These are phyloP conservation scores for Ogataea ramenticola DNA, from an alignment of 805 yeast genomes.

Conservation along the genomic window DNA sequence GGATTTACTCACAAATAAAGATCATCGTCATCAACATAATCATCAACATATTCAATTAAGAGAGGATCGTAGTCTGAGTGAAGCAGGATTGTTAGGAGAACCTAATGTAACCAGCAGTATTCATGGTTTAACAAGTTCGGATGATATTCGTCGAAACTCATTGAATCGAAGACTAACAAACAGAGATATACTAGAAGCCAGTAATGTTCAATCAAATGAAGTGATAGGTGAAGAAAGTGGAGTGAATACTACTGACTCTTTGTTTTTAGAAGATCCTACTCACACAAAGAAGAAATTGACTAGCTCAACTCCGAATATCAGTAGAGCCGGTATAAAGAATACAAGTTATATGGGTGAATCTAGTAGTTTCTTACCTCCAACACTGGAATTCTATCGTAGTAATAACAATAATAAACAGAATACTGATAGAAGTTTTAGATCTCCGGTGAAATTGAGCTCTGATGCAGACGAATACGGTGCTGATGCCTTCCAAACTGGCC, in stretches of 20 bases:
- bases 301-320: neutral
- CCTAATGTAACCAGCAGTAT: neutral
- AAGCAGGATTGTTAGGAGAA: neutral
- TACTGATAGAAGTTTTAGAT: neutral
- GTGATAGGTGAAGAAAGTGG: neutral
- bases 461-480: neutral
- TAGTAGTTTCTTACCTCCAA: neutral
- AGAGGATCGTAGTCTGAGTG: too few species aligned
- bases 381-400: neutral
- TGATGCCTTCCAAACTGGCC: neutral
- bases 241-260: neutral
- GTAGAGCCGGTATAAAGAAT: neutral
- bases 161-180: neutral
- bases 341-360: neutral
- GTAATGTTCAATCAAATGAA: neutral
- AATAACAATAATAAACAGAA: neutral
- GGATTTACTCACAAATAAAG: conserved; percentile 13
- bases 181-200: neutral
- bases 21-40: too few species aligned
- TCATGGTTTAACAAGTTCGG: neutral
- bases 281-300: neutral
- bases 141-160: neutral
- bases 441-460: neutral
- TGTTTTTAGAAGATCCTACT: neutral
- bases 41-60: too few species aligned